Percentiles rank a stretch among this genome's conserved stretches.
phyloP scores from a whole-genome alignment of 2,329 filamentous ascomycete genomes.

The Trichoderma sp. region DNA sequence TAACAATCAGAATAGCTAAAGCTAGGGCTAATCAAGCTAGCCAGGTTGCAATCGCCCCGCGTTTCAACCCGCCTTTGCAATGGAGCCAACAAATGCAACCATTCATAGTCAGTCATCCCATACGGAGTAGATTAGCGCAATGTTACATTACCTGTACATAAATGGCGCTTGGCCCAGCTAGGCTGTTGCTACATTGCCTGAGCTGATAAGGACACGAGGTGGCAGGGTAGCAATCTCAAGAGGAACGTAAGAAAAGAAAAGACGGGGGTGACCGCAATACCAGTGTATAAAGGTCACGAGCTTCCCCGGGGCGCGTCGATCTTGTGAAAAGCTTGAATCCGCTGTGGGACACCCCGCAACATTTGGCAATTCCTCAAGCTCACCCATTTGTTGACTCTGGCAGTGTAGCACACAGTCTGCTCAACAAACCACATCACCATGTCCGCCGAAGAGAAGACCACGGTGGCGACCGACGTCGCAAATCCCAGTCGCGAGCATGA shows the following conservation, averaged over 20 bases:
- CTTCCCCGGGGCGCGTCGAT: background rate
- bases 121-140: background rate
- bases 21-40: background rate
- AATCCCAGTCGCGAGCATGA: background rate
- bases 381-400: background rate
- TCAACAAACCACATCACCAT: slow-evolving; percentile 22
- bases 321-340: background rate
- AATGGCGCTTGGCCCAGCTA: background rate
- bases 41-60: background rate
- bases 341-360: background rate
- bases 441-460: slow-evolving; percentile 28
- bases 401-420: background rate
- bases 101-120: background rate
- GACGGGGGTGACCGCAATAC: background rate
- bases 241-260: background rate
- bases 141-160: background rate
- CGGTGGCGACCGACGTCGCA: background rate
- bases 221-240: background rate
- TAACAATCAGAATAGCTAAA: background rate
- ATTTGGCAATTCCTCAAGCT: background rate
- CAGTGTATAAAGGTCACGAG: background rate
- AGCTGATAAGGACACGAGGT: background rate
- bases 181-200: background rate
- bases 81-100: background rate
- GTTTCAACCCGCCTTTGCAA: background rate